A percentile compares a stretch with the other conserved stretches of the same genome.
Evolutionary conservation across 2,329 filamentous ascomycete species (phyloP).

Genomic region (Venturia effusa): DNA sequence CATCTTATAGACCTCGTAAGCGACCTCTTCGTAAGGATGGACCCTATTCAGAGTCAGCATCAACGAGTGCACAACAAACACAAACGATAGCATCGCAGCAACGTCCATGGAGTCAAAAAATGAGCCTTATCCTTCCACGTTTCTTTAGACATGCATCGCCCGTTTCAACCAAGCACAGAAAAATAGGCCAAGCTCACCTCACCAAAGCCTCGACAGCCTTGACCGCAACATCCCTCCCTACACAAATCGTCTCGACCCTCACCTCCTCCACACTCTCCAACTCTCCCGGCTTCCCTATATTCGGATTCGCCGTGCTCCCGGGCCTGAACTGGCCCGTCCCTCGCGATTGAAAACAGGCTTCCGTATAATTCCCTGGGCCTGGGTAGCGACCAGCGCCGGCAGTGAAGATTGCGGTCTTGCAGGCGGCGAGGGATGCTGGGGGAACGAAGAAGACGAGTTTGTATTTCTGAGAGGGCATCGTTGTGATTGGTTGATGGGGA

Average conservation of each 20-base stretch:
- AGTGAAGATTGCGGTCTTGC: constrained; percentile 35
- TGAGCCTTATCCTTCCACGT: too few species aligned
- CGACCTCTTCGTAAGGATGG: constrained; percentile 36
- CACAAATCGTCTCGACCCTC: constrained; percentile 51
- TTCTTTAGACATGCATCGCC: too few species aligned
- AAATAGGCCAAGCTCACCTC: constrained; percentile 35
- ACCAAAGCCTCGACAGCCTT: constrained; percentile 55
- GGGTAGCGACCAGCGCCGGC: constrained; percentile 34
- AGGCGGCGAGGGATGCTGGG: constrained; percentile 22
- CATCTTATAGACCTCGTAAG: constrained; percentile 36
- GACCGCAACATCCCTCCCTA: constrained; percentile 45
- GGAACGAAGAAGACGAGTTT: constrained; percentile 38
- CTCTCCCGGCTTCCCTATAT: constrained; percentile 47
- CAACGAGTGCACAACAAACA: too few species aligned
- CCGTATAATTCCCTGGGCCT: constrained; percentile 31
- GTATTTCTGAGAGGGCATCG: constrained; percentile 17
- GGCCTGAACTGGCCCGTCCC: constrained; percentile 59
- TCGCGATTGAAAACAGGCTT: constrained; percentile 30
- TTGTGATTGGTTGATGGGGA: background rate
- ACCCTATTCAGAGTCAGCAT: constrained; percentile 19
- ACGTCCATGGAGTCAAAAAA: too few species aligned
- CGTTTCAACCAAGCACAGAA: background rate
- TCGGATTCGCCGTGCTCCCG: constrained; percentile 48
- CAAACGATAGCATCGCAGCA: too few species aligned
- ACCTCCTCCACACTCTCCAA: constrained; percentile 42